phyloP scores from a whole-genome alignment of 768 basidiomycete species.

The Dioszegia crocea region DNA sequence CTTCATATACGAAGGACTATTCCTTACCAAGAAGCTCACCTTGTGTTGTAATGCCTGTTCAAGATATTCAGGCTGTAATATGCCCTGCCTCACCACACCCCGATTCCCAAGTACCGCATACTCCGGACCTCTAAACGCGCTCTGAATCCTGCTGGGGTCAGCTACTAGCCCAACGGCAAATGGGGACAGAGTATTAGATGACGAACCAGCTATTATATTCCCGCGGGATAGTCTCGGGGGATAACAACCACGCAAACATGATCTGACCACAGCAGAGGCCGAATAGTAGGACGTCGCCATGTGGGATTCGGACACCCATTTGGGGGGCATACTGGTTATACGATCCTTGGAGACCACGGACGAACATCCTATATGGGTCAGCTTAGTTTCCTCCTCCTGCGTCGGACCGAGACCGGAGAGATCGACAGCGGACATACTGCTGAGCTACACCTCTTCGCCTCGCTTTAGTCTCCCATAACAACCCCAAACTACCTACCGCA shows the following conservation, averaged over 20 bases:
- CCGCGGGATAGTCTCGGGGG: conserved; percentile 77
- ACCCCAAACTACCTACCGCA: conserved; percentile 44
- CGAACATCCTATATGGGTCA: conserved; percentile 40
- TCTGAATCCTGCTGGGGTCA: conserved; percentile 59
- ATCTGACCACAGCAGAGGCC: conserved; percentile 80
- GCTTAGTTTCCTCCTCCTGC: not conserved
- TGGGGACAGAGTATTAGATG: not conserved
- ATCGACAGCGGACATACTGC: conserved; percentile 36
- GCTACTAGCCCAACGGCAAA: not conserved
- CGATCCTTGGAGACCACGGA: conserved; percentile 76
- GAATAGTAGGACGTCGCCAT: conserved; percentile 80
- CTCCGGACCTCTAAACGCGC: conserved; percentile 62
- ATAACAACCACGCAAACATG: conserved; percentile 68
- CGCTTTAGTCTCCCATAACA: conserved; percentile 41
- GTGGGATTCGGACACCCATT: conserved; percentile 66
- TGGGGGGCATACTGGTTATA: conserved; percentile 73
- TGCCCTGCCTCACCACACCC: conserved; percentile 59
- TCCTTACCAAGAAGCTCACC: conserved; percentile 14
- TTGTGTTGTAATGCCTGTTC: conserved; percentile 58
- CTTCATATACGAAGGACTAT: not conserved
- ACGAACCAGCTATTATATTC: conserved; percentile 71
- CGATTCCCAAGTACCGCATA: conserved; percentile 63
- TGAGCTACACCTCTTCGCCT: conserved; percentile 45
- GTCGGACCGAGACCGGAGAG: not conserved
- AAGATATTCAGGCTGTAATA: conserved; percentile 59